Conservation (phyloP, 2,329 filamentous ascomycete species). For the Cladorrhinum sp. region DNA sequence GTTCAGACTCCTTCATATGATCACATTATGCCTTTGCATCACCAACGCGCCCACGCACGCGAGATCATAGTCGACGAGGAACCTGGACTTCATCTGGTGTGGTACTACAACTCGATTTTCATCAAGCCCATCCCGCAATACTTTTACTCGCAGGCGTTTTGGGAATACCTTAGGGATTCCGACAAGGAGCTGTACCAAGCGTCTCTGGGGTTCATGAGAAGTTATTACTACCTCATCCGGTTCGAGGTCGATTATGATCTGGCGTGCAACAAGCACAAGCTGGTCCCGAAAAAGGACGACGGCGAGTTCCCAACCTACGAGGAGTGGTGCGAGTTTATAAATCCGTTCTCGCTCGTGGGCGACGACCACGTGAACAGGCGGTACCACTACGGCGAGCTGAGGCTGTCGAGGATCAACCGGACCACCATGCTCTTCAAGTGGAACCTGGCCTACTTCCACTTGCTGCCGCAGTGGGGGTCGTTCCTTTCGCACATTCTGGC, state of each 20-base stretch:
- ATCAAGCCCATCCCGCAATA: conserved; percentile 42
- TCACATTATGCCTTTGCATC: conserved; percentile 37
- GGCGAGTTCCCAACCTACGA: conserved; percentile 27
- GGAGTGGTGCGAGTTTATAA: conserved; percentile 33
- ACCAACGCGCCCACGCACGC: conserved; percentile 38
- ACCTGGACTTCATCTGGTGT: conserved; percentile 42
- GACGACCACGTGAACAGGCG: conserved; percentile 32
- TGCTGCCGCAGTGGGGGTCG: conserved; percentile 30
- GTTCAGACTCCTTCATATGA: conserved; percentile 29
- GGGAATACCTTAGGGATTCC: conserved; percentile 30
- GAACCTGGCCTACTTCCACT: conserved; percentile 30
- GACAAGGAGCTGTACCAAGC: conserved; percentile 25
- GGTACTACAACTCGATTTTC: conserved; percentile 39
- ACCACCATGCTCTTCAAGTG: conserved; percentile 23
- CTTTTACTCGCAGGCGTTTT: conserved; percentile 35
- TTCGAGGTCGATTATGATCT: conserved; percentile 35
- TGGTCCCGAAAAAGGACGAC: conserved; percentile 30
- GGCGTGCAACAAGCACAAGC: conserved; percentile 25
- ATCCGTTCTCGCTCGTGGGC: conserved; percentile 25
- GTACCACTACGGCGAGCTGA: conserved; percentile 39
- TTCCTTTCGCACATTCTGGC: conserved; percentile 27
- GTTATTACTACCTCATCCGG: conserved; percentile 35
- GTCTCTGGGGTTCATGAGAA: conserved; percentile 36
- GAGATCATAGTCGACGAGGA: conserved; percentile 39
- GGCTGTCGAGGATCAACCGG: conserved; percentile 36